phyloP scores from a whole-genome alignment of 495 filamentous ascomycete genomes.

The Penicillium waksmanii region DNA sequence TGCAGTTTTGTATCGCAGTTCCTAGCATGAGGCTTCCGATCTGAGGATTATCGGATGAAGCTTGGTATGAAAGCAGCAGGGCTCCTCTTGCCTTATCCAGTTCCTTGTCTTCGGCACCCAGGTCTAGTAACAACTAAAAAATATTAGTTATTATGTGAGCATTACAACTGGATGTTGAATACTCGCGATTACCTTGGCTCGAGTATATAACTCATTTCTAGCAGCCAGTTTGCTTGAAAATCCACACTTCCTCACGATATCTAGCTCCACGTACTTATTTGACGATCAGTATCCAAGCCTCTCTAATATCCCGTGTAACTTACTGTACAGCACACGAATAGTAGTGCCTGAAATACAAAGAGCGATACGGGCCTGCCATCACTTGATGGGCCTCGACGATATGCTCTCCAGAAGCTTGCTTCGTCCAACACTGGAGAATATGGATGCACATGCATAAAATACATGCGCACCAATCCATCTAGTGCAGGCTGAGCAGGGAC shows the following conservation, averaged over 20 bases:
- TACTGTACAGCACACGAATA: constrained; percentile 1
- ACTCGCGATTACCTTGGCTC: neutral
- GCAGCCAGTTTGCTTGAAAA: neutral
- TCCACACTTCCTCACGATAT: neutral
- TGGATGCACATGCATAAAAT: constrained; percentile 2
- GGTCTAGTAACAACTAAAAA: neutral
- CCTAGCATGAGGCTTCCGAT: constrained; percentile 2
- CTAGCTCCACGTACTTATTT: neutral
- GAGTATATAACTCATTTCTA: neutral
- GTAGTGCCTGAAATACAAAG: neutral
- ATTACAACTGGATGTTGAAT: no score
- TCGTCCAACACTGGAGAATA: neutral
- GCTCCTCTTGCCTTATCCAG: neutral
- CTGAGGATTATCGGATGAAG: constrained; percentile 1
- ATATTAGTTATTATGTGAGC: neutral
- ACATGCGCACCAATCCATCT: neutral
- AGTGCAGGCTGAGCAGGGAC: neutral
- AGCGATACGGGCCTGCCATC: neutral
- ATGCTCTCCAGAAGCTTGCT: neutral
- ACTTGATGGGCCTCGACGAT: neutral
- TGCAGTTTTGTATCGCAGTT: neutral
- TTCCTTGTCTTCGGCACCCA: neutral
- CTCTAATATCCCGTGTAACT: neutral
- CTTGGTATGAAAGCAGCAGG: neutral
- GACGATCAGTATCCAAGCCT: neutral